Conservation (phyloP, 1,139 yeast species). For the Scheffersomyces titani region DNA sequence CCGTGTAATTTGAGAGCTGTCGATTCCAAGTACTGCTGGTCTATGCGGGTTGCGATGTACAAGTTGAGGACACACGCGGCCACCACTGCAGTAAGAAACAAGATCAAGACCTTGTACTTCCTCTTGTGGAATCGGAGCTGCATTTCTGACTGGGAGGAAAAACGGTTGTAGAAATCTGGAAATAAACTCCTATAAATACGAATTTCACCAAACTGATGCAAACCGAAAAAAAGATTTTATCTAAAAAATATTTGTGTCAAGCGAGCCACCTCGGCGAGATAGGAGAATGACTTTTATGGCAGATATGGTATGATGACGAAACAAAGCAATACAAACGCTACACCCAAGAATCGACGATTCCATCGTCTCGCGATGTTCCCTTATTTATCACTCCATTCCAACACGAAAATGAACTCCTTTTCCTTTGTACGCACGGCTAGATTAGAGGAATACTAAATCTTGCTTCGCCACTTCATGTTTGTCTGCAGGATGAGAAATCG, state of each 20-base stretch:
- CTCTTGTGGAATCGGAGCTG: neutral
- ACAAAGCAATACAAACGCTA: neutral
- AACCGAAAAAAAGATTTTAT: neutral
- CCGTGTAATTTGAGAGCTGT: constrained; percentile 25
- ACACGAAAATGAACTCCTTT: too few species aligned
- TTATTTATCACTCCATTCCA: too few species aligned
- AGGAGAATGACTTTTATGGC: too few species aligned
- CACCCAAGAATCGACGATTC: neutral
- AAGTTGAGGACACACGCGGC: neutral
- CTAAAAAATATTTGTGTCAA: too few species aligned
- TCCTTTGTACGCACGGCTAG: too few species aligned
- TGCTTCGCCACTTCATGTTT: neutral
- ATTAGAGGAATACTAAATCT: too few species aligned
- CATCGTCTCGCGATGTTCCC: too few species aligned
- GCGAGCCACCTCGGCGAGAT: neutral
- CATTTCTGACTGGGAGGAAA: neutral
- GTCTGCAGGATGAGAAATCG: too few species aligned
- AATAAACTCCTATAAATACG: neutral
- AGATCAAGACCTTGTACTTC: neutral
- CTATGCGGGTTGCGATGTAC: constrained; percentile 11
- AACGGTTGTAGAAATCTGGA: neutral
- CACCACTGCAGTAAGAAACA: neutral
- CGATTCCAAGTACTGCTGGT: constrained; percentile 24
- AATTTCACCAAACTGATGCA: neutral
- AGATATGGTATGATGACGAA: neutral